A percentile compares a stretch with the other conserved stretches of the same genome.
Conservation (phyloP, 306 rosid species). For the Pachyrhizus erosus region DNA sequence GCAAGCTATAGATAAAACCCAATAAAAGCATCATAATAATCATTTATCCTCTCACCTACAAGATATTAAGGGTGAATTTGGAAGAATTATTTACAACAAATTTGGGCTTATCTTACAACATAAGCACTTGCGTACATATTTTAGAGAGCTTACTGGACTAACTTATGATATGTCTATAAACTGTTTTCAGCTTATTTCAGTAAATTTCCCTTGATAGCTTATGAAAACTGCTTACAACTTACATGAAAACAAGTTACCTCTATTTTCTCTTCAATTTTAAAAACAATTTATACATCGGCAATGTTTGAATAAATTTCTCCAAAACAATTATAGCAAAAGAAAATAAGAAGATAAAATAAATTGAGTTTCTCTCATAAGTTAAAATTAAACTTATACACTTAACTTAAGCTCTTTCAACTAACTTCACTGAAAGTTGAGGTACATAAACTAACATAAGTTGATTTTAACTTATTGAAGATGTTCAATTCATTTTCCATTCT, state of each 20-base stretch:
- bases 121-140: neutral
- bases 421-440: neutral
- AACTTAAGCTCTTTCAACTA: neutral
- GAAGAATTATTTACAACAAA: neutral
- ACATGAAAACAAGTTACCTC: neutral
- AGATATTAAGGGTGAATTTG: neutral
- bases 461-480: neutral
- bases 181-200: neutral
- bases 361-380: neutral
- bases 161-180: neutral
- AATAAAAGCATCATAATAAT: slow-evolving; percentile 28
- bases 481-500: neutral
- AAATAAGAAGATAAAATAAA: neutral
- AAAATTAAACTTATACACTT: neutral
- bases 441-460: neutral
- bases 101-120: neutral
- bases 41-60: neutral
- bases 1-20: neutral
- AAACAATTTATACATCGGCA: neutral
- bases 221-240: neutral
- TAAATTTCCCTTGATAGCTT: neutral
- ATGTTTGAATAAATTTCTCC: neutral
- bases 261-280: neutral
- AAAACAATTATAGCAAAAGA: neutral
- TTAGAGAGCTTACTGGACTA: neutral